Evolutionary conservation across 2,329 filamentous ascomycete genomes (phyloP).

Genomic region (Sporothrix pseudoabietina): DNA sequence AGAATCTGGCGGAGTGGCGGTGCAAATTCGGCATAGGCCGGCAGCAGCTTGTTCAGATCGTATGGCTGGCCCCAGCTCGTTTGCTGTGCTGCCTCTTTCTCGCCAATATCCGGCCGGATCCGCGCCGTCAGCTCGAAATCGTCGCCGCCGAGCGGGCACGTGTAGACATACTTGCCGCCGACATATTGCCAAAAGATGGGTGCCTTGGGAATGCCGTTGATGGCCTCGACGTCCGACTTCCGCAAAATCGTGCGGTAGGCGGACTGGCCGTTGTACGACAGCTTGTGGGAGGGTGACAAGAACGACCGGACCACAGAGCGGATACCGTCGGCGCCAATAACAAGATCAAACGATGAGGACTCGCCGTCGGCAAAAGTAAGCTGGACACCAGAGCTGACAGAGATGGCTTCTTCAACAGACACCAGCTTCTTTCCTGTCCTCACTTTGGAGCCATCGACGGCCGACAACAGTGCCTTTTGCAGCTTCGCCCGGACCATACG

Average conservation of each 20-base stretch:
- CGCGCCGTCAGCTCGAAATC: conserved; percentile 43
- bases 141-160: conserved; percentile 41
- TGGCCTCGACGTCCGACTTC: conserved; percentile 36
- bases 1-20: conserved; percentile 40
- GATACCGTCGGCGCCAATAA: conserved; percentile 57
- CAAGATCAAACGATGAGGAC: conserved; percentile 47
- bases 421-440: conserved; percentile 50
- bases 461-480: conserved; percentile 52
- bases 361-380: conserved; percentile 51
- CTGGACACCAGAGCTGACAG: conserved; percentile 42
- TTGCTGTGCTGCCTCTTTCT: conserved; percentile 33
- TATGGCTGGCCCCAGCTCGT: conserved; percentile 41
- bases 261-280: conserved; percentile 48
- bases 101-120: conserved; percentile 35
- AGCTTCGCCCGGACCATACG: conserved; percentile 45
- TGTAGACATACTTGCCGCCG: conserved; percentile 41
- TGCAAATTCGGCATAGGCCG: conserved; percentile 40
- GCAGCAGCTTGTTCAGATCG: conserved; percentile 34
- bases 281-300: conserved; percentile 47
- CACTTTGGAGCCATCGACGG: conserved; percentile 49
- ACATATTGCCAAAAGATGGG: conserved; percentile 43
- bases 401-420: conserved; percentile 38
- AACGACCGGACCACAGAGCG: conserved; percentile 44
- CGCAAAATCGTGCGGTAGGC: conserved; percentile 42
- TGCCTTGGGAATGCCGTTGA: conserved; percentile 40